These are phyloP conservation scores for Anisodus tanguticus DNA, from an alignment of 257 asterid genomes.

Conservation along the genomic window DNA sequence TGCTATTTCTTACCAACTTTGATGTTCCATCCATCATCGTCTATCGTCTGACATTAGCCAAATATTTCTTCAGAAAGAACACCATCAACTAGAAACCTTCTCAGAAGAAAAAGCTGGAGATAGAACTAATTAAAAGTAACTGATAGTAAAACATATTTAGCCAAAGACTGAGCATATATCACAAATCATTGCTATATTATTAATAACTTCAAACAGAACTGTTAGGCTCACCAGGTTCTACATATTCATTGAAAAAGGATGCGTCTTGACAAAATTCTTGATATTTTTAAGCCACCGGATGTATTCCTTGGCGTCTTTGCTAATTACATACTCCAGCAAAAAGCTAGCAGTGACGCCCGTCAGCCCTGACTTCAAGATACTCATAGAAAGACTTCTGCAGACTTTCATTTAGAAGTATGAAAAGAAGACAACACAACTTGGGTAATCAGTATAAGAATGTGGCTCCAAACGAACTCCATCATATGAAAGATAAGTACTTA, in stretches of 20 bases:
- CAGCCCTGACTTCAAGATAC: slow-evolving; percentile 39
- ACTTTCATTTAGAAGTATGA: slow-evolving; percentile 11
- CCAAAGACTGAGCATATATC: background rate
- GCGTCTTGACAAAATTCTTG: slow-evolving; percentile 17
- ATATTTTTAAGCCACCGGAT: slow-evolving; percentile 34
- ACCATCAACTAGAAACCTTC: background rate
- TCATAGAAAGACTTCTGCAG: slow-evolving; percentile 26
- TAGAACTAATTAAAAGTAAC: background rate
- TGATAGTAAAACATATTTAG: background rate
- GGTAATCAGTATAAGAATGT: background rate
- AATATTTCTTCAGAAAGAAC: background rate
- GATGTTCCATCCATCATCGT: background rate
- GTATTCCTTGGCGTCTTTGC: slow-evolving; percentile 39
- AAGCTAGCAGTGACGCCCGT: slow-evolving; percentile 33
- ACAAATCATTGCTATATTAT: background rate
- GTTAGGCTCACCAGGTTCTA: background rate
- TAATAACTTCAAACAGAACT: background rate
- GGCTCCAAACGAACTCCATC: slow-evolving; percentile 6
- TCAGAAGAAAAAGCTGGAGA: background rate
- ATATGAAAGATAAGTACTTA: slow-evolving; percentile 2
- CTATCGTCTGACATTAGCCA: background rate
- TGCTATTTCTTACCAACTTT: slow-evolving; percentile 9
- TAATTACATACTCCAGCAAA: slow-evolving; percentile 37
- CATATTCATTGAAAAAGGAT: background rate
- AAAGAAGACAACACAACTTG: background rate